Evolutionary conservation across 352 stramenopile genomes (phyloP).

Genomic region (Globisporangium radiosum): DNA sequence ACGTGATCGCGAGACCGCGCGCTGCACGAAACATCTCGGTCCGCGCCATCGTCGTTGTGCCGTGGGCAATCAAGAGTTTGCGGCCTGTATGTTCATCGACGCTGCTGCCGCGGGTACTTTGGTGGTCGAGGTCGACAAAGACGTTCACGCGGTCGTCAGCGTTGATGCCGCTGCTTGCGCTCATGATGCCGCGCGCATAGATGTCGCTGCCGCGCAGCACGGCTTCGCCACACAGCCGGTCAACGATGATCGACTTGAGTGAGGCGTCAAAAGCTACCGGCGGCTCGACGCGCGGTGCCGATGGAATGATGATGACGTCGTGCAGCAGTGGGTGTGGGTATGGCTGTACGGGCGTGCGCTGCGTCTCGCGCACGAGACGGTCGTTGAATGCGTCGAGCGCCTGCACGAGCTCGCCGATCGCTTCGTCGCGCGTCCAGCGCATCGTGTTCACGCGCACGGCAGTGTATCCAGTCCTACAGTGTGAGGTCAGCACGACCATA

Average conservation of each 20-base stretch:
- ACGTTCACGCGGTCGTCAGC: slow-evolving; percentile 74
- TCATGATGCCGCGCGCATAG: slow-evolving; percentile 90
- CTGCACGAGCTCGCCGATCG: slow-evolving; percentile 31
- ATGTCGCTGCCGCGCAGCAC: slow-evolving; percentile 92
- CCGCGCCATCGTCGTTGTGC: slow-evolving; percentile 64
- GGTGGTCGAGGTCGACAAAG: slow-evolving; percentile 81
- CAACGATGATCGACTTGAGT: slow-evolving; percentile 76
- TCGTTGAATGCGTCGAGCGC: slow-evolving; percentile 55
- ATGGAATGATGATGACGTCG: slow-evolving; percentile 71
- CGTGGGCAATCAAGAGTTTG: slow-evolving; percentile 74
- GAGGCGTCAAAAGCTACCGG: slow-evolving; percentile 17
- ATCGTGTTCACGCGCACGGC: slow-evolving; percentile 78
- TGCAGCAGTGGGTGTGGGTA: slow-evolving; percentile 32
- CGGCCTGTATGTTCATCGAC: slow-evolving; percentile 65
- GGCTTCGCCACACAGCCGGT: slow-evolving; percentile 90
- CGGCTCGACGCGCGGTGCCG: slow-evolving; percentile 28
- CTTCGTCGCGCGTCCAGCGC: slow-evolving; percentile 44
- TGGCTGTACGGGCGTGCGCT: slow-evolving; percentile 28
- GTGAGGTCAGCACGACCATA: too few species aligned
- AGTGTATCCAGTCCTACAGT: slow-evolving; percentile 51
- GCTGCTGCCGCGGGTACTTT: slow-evolving; percentile 64
- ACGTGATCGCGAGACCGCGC: slow-evolving; percentile 56
- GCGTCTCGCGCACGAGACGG: slow-evolving; percentile 29
- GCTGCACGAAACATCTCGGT: slow-evolving; percentile 72
- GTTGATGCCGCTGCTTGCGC: slow-evolving; percentile 80